Evolutionary conservation across 164 flowering plant species (phyloP).

Genomic region (Kalanchoe fedtschenkoi): DNA sequence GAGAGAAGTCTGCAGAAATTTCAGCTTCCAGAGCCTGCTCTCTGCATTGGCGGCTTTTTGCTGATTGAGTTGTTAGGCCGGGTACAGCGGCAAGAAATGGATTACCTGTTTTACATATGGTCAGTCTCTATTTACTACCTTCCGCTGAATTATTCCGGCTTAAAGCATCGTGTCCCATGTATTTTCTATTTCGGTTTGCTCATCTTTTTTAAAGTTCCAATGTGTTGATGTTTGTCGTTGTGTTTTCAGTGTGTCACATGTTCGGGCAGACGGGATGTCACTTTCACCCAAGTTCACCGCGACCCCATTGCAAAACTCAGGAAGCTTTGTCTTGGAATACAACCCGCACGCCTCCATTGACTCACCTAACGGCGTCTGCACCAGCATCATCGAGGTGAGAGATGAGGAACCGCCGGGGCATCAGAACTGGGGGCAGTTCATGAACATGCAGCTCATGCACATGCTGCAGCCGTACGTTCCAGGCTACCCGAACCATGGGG

Average conservation of each 20-base stretch:
- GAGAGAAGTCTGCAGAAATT: constrained; percentile 58
- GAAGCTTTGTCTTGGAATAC: constrained; percentile 20
- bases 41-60: constrained; percentile 70
- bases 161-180: background rate
- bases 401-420: background rate
- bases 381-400: background rate
- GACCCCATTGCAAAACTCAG: constrained; percentile 19
- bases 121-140: constrained; percentile 16
- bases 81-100: constrained; percentile 65
- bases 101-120: constrained; percentile 68
- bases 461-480: constrained; percentile 12
- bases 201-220: background rate
- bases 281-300: constrained; percentile 28
- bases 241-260: constrained; percentile 34
- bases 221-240: background rate
- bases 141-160: background rate
- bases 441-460: constrained; percentile 13
- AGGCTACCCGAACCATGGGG: constrained; percentile 7
- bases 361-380: background rate
- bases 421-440: background rate
- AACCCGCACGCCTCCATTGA: constrained; percentile 9
- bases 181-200: background rate
- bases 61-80: constrained; percentile 71
- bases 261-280: constrained; percentile 33
- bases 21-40: constrained; percentile 66